Conservation (phyloP, 768 basidiomycete species). For the Piloderma croceum region DNA sequence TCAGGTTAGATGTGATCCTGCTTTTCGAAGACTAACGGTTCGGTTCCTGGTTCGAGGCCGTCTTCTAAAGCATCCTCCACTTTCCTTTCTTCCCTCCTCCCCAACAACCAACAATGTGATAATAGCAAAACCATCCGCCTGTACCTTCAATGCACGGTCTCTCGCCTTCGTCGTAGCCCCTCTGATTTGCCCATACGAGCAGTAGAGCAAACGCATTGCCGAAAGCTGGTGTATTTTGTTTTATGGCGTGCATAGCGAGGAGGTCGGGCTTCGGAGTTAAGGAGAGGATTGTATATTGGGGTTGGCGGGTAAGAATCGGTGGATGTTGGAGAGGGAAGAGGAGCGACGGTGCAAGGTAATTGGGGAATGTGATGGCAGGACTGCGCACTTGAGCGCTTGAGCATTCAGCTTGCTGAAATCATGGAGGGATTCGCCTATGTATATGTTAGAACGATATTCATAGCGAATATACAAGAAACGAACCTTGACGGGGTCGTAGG, state of each 20-base stretch:
- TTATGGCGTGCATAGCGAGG: constrained; percentile 42
- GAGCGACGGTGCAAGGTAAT: constrained; percentile 65
- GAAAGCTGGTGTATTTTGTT: constrained; percentile 52
- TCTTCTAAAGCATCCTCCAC: constrained; percentile 49
- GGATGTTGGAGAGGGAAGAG: constrained; percentile 68
- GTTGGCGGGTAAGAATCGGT: constrained; percentile 42
- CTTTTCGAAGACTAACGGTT: no score
- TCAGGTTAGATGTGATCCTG: no score
- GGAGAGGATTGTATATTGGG: constrained; percentile 71
- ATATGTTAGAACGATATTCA: no score
- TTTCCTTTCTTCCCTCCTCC: constrained; percentile 44
- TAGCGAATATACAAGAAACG: constrained; percentile 20
- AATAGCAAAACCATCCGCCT: constrained; percentile 62
- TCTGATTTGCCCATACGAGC: constrained; percentile 85
- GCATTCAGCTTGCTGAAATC: constrained; percentile 68
- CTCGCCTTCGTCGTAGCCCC: constrained; percentile 64
- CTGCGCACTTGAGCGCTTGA: constrained; percentile 69
- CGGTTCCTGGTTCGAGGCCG: no score
- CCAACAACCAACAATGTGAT: constrained; percentile 60
- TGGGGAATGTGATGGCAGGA: constrained; percentile 52
- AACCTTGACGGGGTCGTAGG: constrained; percentile 52
- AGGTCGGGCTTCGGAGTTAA: constrained; percentile 34
- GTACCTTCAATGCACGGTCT: constrained; percentile 55
- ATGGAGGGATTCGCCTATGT: constrained; percentile 40
- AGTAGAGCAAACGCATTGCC: constrained; percentile 71